Base-by-base conservation (phyloP, 1,284 basidiomycete genomes). In the Stygiomarasmius scandens region DNA sequence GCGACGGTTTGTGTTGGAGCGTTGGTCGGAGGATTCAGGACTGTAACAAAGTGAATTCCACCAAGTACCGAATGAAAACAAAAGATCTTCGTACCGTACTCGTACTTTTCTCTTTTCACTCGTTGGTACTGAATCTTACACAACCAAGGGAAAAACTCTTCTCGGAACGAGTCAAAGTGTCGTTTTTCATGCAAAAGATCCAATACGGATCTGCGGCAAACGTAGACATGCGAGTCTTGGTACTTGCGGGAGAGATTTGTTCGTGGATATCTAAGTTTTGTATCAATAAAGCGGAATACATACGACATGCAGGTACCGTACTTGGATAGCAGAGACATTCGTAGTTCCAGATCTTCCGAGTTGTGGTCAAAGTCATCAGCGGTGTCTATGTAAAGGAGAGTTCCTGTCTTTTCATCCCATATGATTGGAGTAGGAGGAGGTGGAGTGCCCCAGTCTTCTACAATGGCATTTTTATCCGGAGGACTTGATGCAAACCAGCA, bases 71-170 rank as follows among this genome's bases (percentile, higher is more conserved):
- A 24, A 20, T 45, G 16, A 55, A 20, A 32, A 50, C 34, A 59
- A 22, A 14, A 32, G 29, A 27, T 24, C 32, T 4, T 62, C 74
- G 53, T 64, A 87, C 87, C 70, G 56, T 72, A 68, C 24, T 75
- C 79, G 62, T 90, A 90, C 71, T 85, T 89, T 47, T 71, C 73
- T 59, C 77, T 76, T 64, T 84, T 86, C 8, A 78, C 76, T 10
- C 76, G 73, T 55, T 88, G 86, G 64, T 93, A 94, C 59, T 91
- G 89, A 6, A 91, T 77, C 70, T 93, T 94, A 74, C 92, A 89
- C 46, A 96, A 70, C 92, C 93, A 96, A 0, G 94, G 94, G 6
- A 96, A 72, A 65, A 96, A 92, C 62, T 96, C 93, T 69, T 95
- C 91, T 54, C 88, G 78, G 58, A 96, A 80, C 12, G 91, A 94